Base-by-base conservation (phyloP, 2,329 filamentous ascomycete genomes). In the Leptoxyphium fumago region DNA sequence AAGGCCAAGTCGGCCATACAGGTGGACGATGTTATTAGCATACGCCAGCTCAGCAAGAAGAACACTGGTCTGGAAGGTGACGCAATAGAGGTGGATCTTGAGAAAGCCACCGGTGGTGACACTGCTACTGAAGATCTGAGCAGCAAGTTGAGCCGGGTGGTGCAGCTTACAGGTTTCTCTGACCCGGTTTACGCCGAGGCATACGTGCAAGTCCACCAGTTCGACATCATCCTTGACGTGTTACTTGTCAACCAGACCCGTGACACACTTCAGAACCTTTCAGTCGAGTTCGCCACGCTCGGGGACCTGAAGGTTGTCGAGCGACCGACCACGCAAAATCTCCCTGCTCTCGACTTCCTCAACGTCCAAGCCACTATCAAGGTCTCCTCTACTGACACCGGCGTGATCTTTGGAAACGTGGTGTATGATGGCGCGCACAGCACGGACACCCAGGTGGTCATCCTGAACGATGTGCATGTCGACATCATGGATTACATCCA, bases 401-500 rank as follows among this genome's bases (percentile, higher is more conserved):
- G 91, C 45, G 91, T 98, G 52, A 98, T 98, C 55, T 98, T 98
- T 57, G 91, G 91, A 53, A 98, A 98, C 60, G 88, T 98, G 18
- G 84, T 98, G 7, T 98, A 98, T 64, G 91, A 98, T 55, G 91
- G 89, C 28, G 77, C 88, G 5, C 86, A 85, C 65, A 88, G 82
- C 40, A 93, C 84, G 1, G 91, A 94, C 61, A 93, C 84, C 44
- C 93, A 94, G 53, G 91, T 98, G 8, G 91, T 98, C 44, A 98
- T 98, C 54, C 75, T 98, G 43, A 96, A 96, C 61, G 91, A 98
- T 62, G 79, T 98, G 28, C 91, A 98, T 59, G 89, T 96, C 45
- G 91, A 98, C 60, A 95, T 98, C 52, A 98, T 98, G 91, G 91
- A 98, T 67, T 98, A 98, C 69, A 98, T 98, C 58, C 89, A 96